A percentile compares a stretch with the other conserved stretches of the same genome.
Conservation (phyloP, 1,139 yeast species). For the Blastobotrys ciferrii region DNA sequence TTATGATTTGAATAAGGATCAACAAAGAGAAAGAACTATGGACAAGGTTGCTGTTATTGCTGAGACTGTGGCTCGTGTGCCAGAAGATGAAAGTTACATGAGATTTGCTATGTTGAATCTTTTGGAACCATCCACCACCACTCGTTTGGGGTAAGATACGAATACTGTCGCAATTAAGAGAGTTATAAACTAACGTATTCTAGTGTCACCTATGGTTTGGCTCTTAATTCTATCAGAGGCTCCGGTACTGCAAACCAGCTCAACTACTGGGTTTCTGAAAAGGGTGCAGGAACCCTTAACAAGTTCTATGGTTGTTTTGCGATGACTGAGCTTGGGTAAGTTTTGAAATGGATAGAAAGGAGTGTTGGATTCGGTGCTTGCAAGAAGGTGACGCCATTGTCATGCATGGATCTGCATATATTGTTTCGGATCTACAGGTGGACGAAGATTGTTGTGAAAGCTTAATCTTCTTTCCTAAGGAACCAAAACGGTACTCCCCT, state of each 20-base stretch:
- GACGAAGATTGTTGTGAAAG: too few species aligned
- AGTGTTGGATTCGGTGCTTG: constrained; percentile 63
- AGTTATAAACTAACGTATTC: too few species aligned
- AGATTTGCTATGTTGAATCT: constrained; percentile 47
- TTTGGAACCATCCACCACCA: constrained; percentile 59
- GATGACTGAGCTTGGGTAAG: constrained; percentile 81
- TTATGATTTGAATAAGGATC: constrained; percentile 52
- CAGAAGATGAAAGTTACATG: constrained; percentile 44
- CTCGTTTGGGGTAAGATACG: constrained; percentile 69
- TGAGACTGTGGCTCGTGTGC: constrained; percentile 44
- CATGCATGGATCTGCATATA: too few species aligned
- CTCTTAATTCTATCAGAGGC: constrained; percentile 63
- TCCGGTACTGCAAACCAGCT: constrained; percentile 64
- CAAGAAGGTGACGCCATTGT: too few species aligned
- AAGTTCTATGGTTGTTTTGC: constrained; percentile 87
- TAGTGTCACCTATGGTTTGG: constrained; percentile 41
- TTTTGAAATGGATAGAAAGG: constrained; percentile 73
- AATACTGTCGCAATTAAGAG: too few species aligned
- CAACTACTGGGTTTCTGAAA: constrained; percentile 61
- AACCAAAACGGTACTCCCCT: too few species aligned
- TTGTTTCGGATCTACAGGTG: too few species aligned
- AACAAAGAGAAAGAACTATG: constrained; percentile 54
- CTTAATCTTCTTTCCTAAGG: too few species aligned
- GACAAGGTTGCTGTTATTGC: constrained; percentile 49
- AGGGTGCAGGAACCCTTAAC: constrained; percentile 63